Base-by-base conservation (phyloP, 805 yeast genomes). In the Hanseniaspora clermontiae region DNA sequence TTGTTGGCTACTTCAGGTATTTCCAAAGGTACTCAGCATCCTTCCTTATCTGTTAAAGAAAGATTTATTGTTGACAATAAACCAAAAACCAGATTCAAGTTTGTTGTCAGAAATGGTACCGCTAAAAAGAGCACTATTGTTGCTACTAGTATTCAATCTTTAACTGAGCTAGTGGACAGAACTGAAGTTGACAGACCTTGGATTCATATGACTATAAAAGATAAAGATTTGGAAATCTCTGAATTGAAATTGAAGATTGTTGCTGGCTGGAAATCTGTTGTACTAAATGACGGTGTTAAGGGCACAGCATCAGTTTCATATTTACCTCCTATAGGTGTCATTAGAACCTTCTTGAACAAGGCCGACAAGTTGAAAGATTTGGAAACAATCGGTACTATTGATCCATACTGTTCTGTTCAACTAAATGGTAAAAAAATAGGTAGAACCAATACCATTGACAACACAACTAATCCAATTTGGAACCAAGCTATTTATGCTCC, bases 281-380 rank as follows among this genome's bases (percentile, higher is more conserved):
- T 77, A 32, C 70, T 91, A 64, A 76, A 71, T 59, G 80, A 82
- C 53, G 84, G 84, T 17, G 70, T 81, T 42, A 27, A 31, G 6
- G n/a, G 17, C 20, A 32, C 45, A 12, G 87, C 88, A 59, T 71
- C 86, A 24, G 80, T 83, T 62, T 93, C 91, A 52, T 91, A 89
- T 71, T 80, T 88, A n/a, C 88, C 88, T 58, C 98, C 98, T 51
- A 83, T 91, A 66, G 98, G 99, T 66, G 91, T 85, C 37, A 77
- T 90, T 6, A 81, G 97, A 65, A 74, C 93, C 32, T 74, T 77
- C 58, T 69, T 93, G 59, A 79, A 78, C 61, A 77, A 77, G 59
- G 97, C 95, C 45, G 78, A 76, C 57, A 84, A 81, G 59, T 77
- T 93, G 64, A 78, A 84, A 59, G 91, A 93, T 69, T 76, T 90